Base-by-base conservation (phyloP, 2,329 filamentous ascomycete species). In the Cordyceps cateniannulata region DNA sequence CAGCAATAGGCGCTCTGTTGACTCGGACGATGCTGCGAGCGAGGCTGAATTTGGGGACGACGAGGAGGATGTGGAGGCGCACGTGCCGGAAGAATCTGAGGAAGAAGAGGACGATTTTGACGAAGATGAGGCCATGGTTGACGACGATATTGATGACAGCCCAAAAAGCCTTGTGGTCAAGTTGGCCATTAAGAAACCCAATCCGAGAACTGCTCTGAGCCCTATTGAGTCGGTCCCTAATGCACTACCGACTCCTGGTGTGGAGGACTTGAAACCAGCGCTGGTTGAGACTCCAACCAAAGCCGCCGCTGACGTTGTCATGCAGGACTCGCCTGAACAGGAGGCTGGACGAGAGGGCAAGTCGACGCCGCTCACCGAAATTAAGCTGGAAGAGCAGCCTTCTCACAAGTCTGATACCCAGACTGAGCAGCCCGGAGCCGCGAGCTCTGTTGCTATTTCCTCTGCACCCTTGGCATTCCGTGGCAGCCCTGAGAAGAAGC, bases 11-110 rank as follows among this genome's bases (percentile, higher is more conserved):
- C 69, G 67, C 79, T 86, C 67, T 82, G 85, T 63, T 68, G 85
- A 77, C 32, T 77, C 78, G 22, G 84, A 90, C 16, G 88, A 90
- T 9, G 85, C 84, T 7, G 87, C 87, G 58, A 86, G 85, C 63
- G 88, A 90, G 65, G 90, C 86, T 70, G 87, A 91, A 49, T 87
- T 88, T 55, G 89, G 87, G 12, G 89, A 89, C 60, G 89, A 92
- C 62, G 88, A 89, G 61, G 86, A 88, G 42, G 83, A 91, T 60
- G 84, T 81, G 27, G 85, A 86, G 27, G 87, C 87, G 6, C 86
- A 90, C 57, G 79, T 87, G 20, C 82, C 84, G 0, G 79, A 84
- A 57, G 83, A 82, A 49, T 77, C 78, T 3, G 84, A 86, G 40
- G 85, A 87, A 42, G 85, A 87, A 5, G 83, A 84, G 32, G 80